These are phyloP conservation scores for Leucocoprinus birnbaumii DNA, from an alignment of 768 basidiomycete genomes.

Conservation along the genomic window DNA sequence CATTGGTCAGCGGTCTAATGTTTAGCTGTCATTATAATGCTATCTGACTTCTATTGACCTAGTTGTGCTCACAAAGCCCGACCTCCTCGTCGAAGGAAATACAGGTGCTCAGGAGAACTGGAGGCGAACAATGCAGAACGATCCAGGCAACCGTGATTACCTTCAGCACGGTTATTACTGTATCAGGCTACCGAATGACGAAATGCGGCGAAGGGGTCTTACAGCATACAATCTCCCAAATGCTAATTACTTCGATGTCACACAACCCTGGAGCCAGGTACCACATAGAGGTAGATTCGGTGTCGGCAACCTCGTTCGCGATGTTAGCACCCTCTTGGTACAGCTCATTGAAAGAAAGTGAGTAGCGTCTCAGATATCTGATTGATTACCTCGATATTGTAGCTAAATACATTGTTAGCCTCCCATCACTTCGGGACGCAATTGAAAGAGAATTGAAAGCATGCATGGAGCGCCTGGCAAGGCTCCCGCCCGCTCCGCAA, in stretches of 20 bases:
- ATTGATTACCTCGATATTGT: neutral
- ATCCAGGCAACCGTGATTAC: slow-evolving; percentile 20
- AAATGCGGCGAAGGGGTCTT: slow-evolving; percentile 38
- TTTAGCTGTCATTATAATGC: neutral
- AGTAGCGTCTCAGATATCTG: slow-evolving; percentile 18
- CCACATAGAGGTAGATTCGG: slow-evolving; percentile 49
- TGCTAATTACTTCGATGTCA: slow-evolving; percentile 42
- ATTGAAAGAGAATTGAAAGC: slow-evolving; percentile 36
- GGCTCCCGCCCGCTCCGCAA: slow-evolving; percentile 42
- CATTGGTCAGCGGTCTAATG: slow-evolving; percentile 39
- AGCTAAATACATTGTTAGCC: slow-evolving; percentile 18
- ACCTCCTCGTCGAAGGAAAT: slow-evolving; percentile 44
- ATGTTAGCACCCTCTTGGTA: slow-evolving; percentile 51
- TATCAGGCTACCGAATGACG: slow-evolving; percentile 62
- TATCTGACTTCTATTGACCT: neutral
- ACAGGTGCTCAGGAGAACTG: slow-evolving; percentile 39
- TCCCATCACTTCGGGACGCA: slow-evolving; percentile 41
- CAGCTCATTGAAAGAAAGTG: slow-evolving; percentile 52
- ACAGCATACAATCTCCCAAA: slow-evolving; percentile 38
- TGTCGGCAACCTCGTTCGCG: slow-evolving; percentile 46
- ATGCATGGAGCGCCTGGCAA: slow-evolving; percentile 28
- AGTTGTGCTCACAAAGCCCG: slow-evolving; percentile 76
- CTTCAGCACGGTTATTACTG: slow-evolving; percentile 63
- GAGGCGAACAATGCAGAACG: slow-evolving; percentile 51
- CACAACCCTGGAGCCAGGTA: slow-evolving; percentile 52